A percentile compares a stretch with the other conserved stretches of the same genome.
phyloP scores from a whole-genome alignment of 768 basidiomycete species.

The Steccherinum ochraceum region DNA sequence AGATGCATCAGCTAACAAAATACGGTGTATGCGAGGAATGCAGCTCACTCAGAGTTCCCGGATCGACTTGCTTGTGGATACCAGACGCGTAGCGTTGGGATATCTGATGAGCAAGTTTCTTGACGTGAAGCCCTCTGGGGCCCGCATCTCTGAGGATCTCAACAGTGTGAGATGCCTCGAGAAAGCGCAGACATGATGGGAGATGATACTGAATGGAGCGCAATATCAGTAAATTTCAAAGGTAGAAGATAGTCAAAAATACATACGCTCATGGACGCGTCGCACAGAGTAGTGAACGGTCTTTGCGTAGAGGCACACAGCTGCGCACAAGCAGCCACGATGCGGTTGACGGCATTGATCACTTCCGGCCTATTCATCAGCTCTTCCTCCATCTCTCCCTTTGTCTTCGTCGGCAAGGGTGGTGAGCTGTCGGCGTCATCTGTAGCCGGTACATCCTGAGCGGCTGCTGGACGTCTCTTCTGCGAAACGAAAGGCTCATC shows the following conservation, averaged over 20 bases:
- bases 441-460: not conserved
- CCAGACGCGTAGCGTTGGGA: conserved; percentile 34
- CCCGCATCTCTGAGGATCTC: conserved; percentile 69
- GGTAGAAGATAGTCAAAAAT: conserved; percentile 4
- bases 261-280: conserved; percentile 65
- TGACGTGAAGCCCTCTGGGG: conserved; percentile 42
- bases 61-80: conserved; percentile 26
- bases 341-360: conserved; percentile 13
- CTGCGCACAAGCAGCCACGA: conserved; percentile 20
- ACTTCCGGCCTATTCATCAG: conserved; percentile 12
- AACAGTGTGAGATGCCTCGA: conserved; percentile 65
- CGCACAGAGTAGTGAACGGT: conserved; percentile 56
- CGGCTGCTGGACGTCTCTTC: not conserved
- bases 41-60: conserved; percentile 45
- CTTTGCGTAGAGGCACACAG: conserved; percentile 14
- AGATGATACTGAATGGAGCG: conserved; percentile 53
- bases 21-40: conserved; percentile 5
- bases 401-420: not conserved
- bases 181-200: conserved; percentile 65
- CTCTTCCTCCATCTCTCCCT: conserved; percentile 10
- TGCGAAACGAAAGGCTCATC: not conserved
- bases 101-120: conserved; percentile 31
- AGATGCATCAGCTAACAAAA: too few relatives aligned
- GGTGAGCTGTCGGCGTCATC: not conserved
- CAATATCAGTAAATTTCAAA: not conserved